Evolutionary conservation across 1,139 yeast species (phyloP), one percentile per base, ranked within the genome.

Genomic region (Chernovozyma sophiae-reginae): DNA sequence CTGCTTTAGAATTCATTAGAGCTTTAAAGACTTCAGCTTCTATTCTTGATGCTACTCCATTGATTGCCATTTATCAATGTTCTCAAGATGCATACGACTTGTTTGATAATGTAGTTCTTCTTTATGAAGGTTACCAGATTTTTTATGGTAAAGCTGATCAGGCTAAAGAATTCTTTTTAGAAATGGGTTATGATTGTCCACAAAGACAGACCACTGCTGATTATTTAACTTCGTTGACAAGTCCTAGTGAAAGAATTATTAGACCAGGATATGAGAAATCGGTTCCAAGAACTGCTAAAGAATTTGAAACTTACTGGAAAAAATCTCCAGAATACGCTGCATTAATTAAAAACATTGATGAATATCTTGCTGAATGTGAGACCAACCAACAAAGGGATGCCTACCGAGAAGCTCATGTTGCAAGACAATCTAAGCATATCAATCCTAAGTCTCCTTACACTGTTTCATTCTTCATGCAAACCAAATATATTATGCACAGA

Each of bases 21-120:
- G 81, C 90, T 22, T 63, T 86, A 47, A 79, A 81, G 49, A 73
- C 80, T 6, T 68, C 78, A 20, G 83, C 94, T 3, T 65, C 73
- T 27, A 60, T 83, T 36, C 62, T 77, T 39, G 73, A 73, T 24
- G 68, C 77, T 13, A 72, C 90, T 20, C 78, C 87, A 2, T 62
- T 84, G 34, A 83, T 86, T 44, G 87, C 95, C 20, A 80, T 86
- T 41, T 86, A 86, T 58, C 95, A 86, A 63, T 86, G 90, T 48
- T 79, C 87, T 24, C 87, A 83, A 61, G 84, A 77, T 53, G 84
- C 85, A 46, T 86, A 84, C 36, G 60, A 60, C 31, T 59, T 79
- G 41, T 86, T 86, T 51, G 90, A 85, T 59, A 79, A 81, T 45
- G 94, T 82, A 11, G 65, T 78, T 30, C 79, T 86, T 15, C 62